phyloP scores from a whole-genome alignment of 768 basidiomycete genomes.

The Cubamyces lactineus region DNA sequence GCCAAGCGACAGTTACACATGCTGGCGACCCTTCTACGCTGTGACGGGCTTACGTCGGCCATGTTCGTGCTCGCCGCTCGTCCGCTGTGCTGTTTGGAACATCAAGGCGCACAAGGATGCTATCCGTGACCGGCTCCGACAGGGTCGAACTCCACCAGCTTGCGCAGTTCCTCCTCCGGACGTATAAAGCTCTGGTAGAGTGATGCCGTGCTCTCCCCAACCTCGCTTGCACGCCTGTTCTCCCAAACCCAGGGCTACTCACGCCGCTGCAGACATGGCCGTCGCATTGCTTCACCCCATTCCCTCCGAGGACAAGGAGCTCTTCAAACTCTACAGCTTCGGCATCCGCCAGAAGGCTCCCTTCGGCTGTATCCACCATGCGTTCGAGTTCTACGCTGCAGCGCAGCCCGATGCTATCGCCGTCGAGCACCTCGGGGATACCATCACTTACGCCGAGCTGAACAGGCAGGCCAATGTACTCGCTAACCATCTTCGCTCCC shows the following conservation, averaged over 20 bases:
- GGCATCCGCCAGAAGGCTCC: slow-evolving; percentile 43
- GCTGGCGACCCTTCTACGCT: slow-evolving; percentile 5
- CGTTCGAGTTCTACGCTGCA: slow-evolving; percentile 53
- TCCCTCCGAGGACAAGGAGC: slow-evolving; percentile 44
- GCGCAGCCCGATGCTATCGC: slow-evolving; percentile 47
- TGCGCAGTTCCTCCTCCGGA: slow-evolving; percentile 9
- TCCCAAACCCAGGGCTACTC: slow-evolving; percentile 6
- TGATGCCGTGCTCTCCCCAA: not conserved
- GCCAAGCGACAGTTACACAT: slow-evolving; percentile 10
- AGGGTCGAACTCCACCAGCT: slow-evolving; percentile 8
- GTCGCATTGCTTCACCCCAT: slow-evolving; percentile 31
- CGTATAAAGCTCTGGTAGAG: slow-evolving; percentile 5
- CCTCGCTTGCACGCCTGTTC: slow-evolving; percentile 8
- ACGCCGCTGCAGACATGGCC: slow-evolving; percentile 23
- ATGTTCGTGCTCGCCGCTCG: not conserved
- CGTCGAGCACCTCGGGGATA: slow-evolving; percentile 48
- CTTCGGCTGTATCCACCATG: slow-evolving; percentile 57
- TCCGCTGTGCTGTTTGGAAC: not conserved
- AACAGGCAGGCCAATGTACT: slow-evolving; percentile 52
- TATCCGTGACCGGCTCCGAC: not conserved
- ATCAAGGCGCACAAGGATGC: not conserved
- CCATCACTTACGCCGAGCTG: slow-evolving; percentile 55
- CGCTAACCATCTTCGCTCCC: slow-evolving; percentile 45
- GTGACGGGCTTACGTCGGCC: slow-evolving; percentile 22
- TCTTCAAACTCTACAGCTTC: slow-evolving; percentile 50